Evolutionary conservation across 495 filamentous ascomycete species (phyloP).

Genomic region (Patellaria atrata): DNA sequence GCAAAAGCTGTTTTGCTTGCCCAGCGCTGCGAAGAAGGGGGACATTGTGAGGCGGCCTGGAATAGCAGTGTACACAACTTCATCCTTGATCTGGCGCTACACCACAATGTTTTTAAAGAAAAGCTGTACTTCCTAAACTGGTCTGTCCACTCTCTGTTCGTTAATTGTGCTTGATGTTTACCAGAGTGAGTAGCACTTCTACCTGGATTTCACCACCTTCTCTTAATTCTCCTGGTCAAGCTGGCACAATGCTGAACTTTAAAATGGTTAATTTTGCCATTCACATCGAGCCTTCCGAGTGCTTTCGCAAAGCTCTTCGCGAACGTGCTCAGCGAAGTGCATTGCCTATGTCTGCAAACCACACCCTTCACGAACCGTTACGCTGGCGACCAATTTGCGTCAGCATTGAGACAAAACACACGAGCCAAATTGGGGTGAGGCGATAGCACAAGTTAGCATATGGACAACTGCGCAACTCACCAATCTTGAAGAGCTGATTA

Average conservation of each 20-base stretch:
- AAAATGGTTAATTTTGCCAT: constrained; percentile 3
- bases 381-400: background rate
- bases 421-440: background rate
- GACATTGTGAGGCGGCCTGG: background rate
- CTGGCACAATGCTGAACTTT: background rate
- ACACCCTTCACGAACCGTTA: background rate
- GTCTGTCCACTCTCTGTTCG: background rate
- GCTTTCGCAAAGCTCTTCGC: background rate
- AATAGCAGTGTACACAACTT: background rate
- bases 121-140: background rate
- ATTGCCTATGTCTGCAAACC: background rate
- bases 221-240: background rate
- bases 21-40: background rate
- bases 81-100: background rate
- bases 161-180: background rate
- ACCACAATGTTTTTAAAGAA: constrained; percentile 1
- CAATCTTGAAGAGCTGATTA: constrained; percentile 3
- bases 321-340: background rate
- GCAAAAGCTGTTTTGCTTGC: background rate
- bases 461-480: constrained; percentile 1
- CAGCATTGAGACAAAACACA: constrained; percentile 1
- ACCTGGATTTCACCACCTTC: background rate
- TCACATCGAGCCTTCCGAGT: background rate
- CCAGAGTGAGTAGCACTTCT: background rate
- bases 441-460: background rate